phyloP scores from a whole-genome alignment of 1,139 yeast genomes.

The Pichia sp. region DNA sequence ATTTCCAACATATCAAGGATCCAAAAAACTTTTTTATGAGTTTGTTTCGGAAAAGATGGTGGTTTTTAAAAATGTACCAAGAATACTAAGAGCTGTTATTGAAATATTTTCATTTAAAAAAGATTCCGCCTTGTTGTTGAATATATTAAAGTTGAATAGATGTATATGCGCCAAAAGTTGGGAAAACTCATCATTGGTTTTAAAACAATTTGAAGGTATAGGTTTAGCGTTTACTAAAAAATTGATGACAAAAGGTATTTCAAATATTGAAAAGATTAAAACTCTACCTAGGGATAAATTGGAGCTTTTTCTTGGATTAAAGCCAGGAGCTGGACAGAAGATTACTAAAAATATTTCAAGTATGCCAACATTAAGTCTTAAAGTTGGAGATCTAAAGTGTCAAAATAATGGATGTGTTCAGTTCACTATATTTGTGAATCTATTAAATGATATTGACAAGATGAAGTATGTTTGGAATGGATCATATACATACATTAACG shows the following conservation, averaged over 20 bases:
- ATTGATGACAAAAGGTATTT: constrained; percentile 32
- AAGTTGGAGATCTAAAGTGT: constrained; percentile 5
- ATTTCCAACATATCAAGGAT: constrained; percentile 36
- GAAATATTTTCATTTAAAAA: constrained; percentile 37
- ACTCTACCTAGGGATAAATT: constrained; percentile 30
- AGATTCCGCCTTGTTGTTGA: constrained; percentile 36
- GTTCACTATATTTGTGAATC: neutral
- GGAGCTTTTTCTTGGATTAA: constrained; percentile 36
- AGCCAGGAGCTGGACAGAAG: constrained; percentile 34
- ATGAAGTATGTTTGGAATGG: constrained; percentile 31
- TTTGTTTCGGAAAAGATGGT: constrained; percentile 38
- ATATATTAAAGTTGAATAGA: constrained; percentile 33
- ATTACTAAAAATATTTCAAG: constrained; percentile 11
- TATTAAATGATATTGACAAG: constrained; percentile 18
- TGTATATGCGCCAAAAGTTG: constrained; percentile 40
- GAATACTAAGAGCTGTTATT: constrained; percentile 38
- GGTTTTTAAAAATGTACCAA: constrained; percentile 35
- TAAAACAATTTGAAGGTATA: constrained; percentile 40
- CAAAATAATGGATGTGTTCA: constrained; percentile 4
- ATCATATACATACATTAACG: constrained; percentile 25
- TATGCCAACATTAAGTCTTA: constrained; percentile 11
- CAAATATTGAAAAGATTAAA: constrained; percentile 24
- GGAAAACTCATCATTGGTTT: constrained; percentile 39
- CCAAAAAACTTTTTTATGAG: constrained; percentile 33
- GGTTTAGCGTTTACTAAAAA: constrained; percentile 36